Evolutionary conservation across 2,329 filamentous ascomycete species (phyloP), one percentile per base, ranked within the genome.

Genomic region (Ophiostoma ips): DNA sequence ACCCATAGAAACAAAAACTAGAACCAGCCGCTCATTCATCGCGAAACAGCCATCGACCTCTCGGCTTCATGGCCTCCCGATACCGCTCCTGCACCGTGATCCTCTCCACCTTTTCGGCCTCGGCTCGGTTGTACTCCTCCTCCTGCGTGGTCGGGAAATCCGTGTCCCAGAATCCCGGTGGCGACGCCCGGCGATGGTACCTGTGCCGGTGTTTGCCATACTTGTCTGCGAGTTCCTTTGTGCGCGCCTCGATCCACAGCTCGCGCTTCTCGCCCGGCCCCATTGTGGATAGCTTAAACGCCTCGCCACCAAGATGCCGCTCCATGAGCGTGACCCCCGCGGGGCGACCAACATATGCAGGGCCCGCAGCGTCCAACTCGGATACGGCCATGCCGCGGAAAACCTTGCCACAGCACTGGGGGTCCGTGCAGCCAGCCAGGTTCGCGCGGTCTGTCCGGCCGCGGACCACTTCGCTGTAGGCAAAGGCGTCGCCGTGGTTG

Each of bases 121-220:
- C 79, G 53, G 74, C 72, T 51, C 76, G 76, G 58, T 90, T 79
- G 48, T 71, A 68, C 57, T 77, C 70, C 28, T 81, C 66, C 64
- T 95, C 86, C 62, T 96, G 92, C 1, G 92, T 95, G 24, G 70
- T 79, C 1, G 90, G 89, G 62, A 98, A 94, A 57, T 94, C 90
- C 2, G 83, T 76, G 49, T 86, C 75, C 92, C 92, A 98, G 62
- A 87, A 96, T 0, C 88, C 89, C 2, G 87, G 87, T 12, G 92
- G 89, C 10, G 84, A 87, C 41, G 69, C 71, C 55, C 77, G 73
- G 47, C 87, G 76, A 53, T 81, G 76, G 63, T 83, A 88, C 28
- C 79, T 73, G 57, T 90, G 77, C 50, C 84, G 75, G 64, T 95
- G 89, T 61, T 75, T 87, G 6, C 88, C 88, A 62, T 78, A 79